Base-by-base conservation (phyloP, 805 yeast genomes). In the Metschnikowia peoriensis region DNA sequence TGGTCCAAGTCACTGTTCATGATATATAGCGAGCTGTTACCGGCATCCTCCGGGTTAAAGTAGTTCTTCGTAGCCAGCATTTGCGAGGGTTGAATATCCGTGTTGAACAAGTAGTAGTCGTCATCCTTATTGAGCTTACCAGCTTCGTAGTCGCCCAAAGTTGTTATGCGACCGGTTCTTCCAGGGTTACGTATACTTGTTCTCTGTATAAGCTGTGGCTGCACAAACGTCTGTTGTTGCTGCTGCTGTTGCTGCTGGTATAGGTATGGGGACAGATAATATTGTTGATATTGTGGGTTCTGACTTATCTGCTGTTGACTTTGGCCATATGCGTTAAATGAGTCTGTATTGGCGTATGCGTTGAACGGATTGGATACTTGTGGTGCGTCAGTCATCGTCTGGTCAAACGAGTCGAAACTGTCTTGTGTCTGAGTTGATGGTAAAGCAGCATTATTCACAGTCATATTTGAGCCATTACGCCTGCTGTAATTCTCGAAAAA, bases 71-170 rank as follows among this genome's bases (percentile, higher is more conserved):
- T 64, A 46, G 64, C 61, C 46, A 72, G 63, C 49, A 73, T 60
- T 38, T 70, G 70, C 34, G 75, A 70, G 28, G 79, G 79, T 58
- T 71, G 73, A 28, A 73, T 69, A 59, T 73, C 71, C 9, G 79
- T 70, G 57, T 74, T 72, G 62, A 65, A 72, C 58, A 73, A 66
- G 49, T 66, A 65, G 55, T 63, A 69, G 50, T 72, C 76, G 28
- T 72, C 76, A 41, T 70, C 73, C 49, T 68, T 66, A 46, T 56
- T 57, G 46, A 53, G 54, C 51, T 58, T 54, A 7, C 53, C 55
- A 28, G 61, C 59, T 22, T 49, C 52, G 41, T 29, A 50, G 6
- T 68, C 66, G 17, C 63, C 69, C 17, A 72, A 56, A 2, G 75
- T 68, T 37, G 73, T 72, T 38, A 72, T 67, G 40, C 68, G 60